Evolutionary conservation across 2,329 filamentous ascomycete species (phyloP).

Genomic region (Aspergillus aculeatinus): DNA sequence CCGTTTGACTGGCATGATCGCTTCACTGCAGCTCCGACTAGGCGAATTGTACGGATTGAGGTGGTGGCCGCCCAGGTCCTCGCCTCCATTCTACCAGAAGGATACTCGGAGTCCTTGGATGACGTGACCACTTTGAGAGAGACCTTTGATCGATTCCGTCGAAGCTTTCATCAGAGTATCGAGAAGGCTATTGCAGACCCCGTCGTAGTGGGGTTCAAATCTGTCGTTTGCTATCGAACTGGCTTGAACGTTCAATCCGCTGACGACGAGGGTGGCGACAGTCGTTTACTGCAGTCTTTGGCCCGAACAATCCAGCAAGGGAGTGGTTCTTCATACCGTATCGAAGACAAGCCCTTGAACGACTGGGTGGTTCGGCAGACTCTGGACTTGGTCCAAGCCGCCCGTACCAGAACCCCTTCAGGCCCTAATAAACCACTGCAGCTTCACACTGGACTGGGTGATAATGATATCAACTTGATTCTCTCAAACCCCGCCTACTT

Average conservation of each 20-base stretch:
- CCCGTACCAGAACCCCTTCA: constrained; percentile 31
- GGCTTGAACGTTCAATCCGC: constrained; percentile 64
- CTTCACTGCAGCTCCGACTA: constrained; percentile 64
- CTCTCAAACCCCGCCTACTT: constrained; percentile 73
- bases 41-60: constrained; percentile 77
- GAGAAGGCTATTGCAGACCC: constrained; percentile 59
- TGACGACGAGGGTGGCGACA: constrained; percentile 39
- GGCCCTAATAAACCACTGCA: constrained; percentile 69
- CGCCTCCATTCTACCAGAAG: constrained; percentile 45
- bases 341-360: constrained; percentile 66
- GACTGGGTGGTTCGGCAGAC: constrained; percentile 66
- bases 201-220: constrained; percentile 77
- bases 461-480: constrained; percentile 71
- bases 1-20: constrained; percentile 64
- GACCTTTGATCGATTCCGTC: constrained; percentile 26
- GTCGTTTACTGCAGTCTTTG: constrained; percentile 30
- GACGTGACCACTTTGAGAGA: constrained; percentile 17
- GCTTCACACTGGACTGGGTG: constrained; percentile 79
- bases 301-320: constrained; percentile 27
- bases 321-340: constrained; percentile 30
- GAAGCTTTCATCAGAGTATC: constrained; percentile 47
- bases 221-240: constrained; percentile 76
- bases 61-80: constrained; percentile 64
- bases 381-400: constrained; percentile 57
- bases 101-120: constrained; percentile 29